phyloP scores from a whole-genome alignment of 1,139 yeast genomes.

The Lodderomyces metapsilosis region DNA sequence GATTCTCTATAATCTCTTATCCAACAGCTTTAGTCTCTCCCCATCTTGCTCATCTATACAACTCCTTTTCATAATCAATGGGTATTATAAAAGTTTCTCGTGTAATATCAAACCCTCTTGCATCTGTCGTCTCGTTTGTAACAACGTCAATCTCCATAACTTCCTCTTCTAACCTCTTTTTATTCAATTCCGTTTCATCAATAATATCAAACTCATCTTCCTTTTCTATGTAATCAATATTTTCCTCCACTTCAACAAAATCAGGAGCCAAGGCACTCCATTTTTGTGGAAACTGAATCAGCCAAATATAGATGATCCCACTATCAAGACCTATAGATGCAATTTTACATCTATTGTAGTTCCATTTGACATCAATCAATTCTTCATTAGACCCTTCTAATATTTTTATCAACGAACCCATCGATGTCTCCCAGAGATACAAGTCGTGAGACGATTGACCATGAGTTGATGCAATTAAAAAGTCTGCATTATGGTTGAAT shows the following conservation, averaged over 20 bases:
- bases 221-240: slow-evolving; percentile 79
- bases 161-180: slow-evolving; percentile 61
- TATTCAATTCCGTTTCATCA: slow-evolving; percentile 61
- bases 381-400: slow-evolving; percentile 92
- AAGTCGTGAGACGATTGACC: slow-evolving; percentile 86
- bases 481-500: slow-evolving; percentile 79
- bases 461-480: slow-evolving; percentile 81
- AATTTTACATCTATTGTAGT: slow-evolving; percentile 68
- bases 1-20: too few species aligned
- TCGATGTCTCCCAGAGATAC: slow-evolving; percentile 88
- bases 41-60: slow-evolving; percentile 1
- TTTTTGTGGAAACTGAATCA: slow-evolving; percentile 78
- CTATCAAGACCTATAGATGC: slow-evolving; percentile 89
- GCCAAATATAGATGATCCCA: slow-evolving; percentile 84
- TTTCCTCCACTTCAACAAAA: slow-evolving; percentile 91
- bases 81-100: slow-evolving; percentile 46
- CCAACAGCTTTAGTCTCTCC: too few species aligned
- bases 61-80: slow-evolving; percentile 29
- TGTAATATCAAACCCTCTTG: slow-evolving; percentile 58
- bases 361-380: slow-evolving; percentile 84
- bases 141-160: slow-evolving; percentile 68
- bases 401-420: slow-evolving; percentile 86
- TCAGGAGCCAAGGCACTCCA: slow-evolving; percentile 99
- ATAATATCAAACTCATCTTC: slow-evolving; percentile 92
- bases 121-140: slow-evolving; percentile 61